phyloP scores from a whole-genome alignment of 345 rosid species.

The Kandelia obovata region DNA sequence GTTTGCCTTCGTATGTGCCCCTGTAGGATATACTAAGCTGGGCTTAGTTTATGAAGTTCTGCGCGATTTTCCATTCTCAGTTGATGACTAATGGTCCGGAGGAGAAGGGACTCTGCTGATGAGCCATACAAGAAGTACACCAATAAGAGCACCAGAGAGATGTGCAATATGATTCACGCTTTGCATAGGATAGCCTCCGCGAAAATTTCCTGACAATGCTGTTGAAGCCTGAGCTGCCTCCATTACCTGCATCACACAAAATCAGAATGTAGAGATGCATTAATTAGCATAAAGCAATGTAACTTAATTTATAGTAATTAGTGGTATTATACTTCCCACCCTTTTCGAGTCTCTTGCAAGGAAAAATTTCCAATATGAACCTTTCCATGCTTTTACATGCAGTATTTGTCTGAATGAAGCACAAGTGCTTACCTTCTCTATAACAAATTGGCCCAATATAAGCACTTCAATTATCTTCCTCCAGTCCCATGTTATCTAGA shows the following conservation, averaged over 20 bases:
- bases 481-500: conserved; percentile 95
- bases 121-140: conserved; percentile 80
- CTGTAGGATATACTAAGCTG: not conserved
- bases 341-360: not conserved
- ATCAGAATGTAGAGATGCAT: not conserved
- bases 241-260: conserved; percentile 56
- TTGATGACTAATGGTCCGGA: conserved; percentile 31
- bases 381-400: not conserved
- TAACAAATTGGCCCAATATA: conserved; percentile 85
- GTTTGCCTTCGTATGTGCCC: not conserved
- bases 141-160: conserved; percentile 85
- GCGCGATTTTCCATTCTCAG: conserved; percentile 24
- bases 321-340: not conserved
- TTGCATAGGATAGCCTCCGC: conserved; percentile 58
- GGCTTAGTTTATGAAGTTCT: conserved; percentile 7
- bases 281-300: not conserved
- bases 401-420: not conserved
- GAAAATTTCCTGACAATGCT: conserved; percentile 49
- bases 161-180: conserved; percentile 87
- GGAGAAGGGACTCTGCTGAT: conserved; percentile 67
- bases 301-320: not conserved
- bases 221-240: conserved; percentile 95
- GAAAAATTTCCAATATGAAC: not conserved
- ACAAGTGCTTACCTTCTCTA: conserved; percentile 55
- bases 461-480: conserved; percentile 94